phyloP scores from a whole-genome alignment of 768 basidiomycete genomes.

The Boletus patriciae region DNA sequence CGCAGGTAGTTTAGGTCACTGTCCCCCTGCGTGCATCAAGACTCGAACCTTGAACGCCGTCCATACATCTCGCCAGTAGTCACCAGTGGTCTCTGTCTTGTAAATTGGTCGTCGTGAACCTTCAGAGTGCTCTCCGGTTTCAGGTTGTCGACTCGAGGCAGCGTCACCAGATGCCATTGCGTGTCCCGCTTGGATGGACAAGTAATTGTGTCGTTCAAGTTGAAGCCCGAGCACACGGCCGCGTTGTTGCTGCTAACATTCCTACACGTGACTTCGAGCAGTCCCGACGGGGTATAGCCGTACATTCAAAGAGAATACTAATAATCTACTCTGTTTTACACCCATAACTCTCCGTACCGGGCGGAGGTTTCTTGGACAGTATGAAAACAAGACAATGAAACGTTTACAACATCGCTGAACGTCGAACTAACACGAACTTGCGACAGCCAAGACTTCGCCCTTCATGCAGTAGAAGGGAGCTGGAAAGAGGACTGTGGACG shows the following conservation, averaged over 20 bases:
- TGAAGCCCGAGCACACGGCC: too few species aligned
- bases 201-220: not conserved
- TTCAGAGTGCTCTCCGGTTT: conserved; percentile 6
- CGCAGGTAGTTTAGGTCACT: conserved; percentile 16
- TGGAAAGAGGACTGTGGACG: conserved; percentile 35
- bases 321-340: not conserved
- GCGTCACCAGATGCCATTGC: conserved; percentile 12
- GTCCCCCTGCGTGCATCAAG: not conserved
- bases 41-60: conserved; percentile 32
- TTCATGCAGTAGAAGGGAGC: conserved; percentile 9
- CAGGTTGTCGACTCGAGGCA: conserved; percentile 1
- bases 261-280: conserved; percentile 4
- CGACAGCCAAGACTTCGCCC: not conserved
- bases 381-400: not conserved
- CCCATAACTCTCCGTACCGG: not conserved
- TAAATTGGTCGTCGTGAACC: conserved; percentile 24
- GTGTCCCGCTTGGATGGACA: not conserved
- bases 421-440: not conserved
- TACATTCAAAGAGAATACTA: not conserved
- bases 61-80: conserved; percentile 34
- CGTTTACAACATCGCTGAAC: not conserved
- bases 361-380: not conserved
- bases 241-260: too few species aligned
- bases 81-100: conserved; percentile 32
- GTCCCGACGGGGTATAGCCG: not conserved